A percentile compares a stretch with the other conserved stretches of the same genome.
Evolutionary conservation across 495 filamentous ascomycete genomes (phyloP).

Genomic region (Penicillium riverlandense): DNA sequence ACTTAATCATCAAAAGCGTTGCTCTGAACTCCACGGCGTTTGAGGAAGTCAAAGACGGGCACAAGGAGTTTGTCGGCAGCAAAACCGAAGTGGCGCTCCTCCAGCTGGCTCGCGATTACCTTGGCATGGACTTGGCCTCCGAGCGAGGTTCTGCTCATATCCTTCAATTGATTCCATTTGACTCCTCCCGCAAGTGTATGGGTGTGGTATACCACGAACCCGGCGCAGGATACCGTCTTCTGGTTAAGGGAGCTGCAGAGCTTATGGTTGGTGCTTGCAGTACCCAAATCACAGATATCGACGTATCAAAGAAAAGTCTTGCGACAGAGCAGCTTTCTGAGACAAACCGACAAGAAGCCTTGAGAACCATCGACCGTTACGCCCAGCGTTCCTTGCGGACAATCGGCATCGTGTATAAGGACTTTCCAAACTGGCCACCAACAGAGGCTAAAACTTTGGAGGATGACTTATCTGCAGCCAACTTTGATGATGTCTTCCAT

Average conservation of each 20-base stretch:
- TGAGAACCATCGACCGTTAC: slow-evolving; percentile 46
- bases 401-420: slow-evolving; percentile 56
- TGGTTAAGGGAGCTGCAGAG: slow-evolving; percentile 66
- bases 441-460: slow-evolving; percentile 30
- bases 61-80: slow-evolving; percentile 54
- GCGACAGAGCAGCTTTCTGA: slow-evolving; percentile 28
- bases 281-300: slow-evolving; percentile 18
- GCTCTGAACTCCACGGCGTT: slow-evolving; percentile 63
- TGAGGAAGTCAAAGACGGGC: slow-evolving; percentile 52
- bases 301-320: slow-evolving; percentile 21
- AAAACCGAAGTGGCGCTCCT: slow-evolving; percentile 68
- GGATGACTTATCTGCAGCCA: slow-evolving; percentile 43
- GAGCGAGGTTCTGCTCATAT: slow-evolving; percentile 54
- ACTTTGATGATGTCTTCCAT: slow-evolving; percentile 50
- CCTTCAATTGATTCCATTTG: slow-evolving; percentile 60
- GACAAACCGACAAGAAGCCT: slow-evolving; percentile 17
- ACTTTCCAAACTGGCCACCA: slow-evolving; percentile 58
- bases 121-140: slow-evolving; percentile 55
- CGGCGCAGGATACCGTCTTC: slow-evolving; percentile 49
- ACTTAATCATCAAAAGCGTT: slow-evolving; percentile 52
- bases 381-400: slow-evolving; percentile 55
- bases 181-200: slow-evolving; percentile 64
- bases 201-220: slow-evolving; percentile 54
- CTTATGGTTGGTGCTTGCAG: slow-evolving; percentile 52
- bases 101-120: slow-evolving; percentile 50